Conservation (phyloP, 2,329 filamentous ascomycete species). For the Penicillium sp. region DNA sequence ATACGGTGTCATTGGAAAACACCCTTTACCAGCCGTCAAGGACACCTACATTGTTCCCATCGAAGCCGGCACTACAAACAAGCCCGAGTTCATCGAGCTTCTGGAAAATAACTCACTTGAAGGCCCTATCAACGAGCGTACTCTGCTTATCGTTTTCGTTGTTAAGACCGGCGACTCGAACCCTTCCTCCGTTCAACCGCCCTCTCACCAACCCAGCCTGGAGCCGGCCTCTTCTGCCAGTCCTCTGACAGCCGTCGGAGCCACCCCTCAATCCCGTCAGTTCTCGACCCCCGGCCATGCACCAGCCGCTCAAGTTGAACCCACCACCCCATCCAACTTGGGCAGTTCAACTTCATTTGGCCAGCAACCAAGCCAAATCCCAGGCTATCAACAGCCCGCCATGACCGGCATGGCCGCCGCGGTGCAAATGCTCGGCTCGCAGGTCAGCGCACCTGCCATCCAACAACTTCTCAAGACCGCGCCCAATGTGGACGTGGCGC, state of each 20-base stretch:
- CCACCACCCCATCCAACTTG: slow-evolving; percentile 23
- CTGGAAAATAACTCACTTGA: slow-evolving; percentile 81
- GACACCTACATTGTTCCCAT: slow-evolving; percentile 91
- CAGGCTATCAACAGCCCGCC: slow-evolving; percentile 25
- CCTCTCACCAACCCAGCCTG: slow-evolving; percentile 38
- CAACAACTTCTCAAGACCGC: slow-evolving; percentile 66
- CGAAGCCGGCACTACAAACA: slow-evolving; percentile 59
- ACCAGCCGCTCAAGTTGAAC: slow-evolving; percentile 18
- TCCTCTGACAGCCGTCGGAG: slow-evolving; percentile 28
- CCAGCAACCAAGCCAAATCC: slow-evolving; percentile 17
- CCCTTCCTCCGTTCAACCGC: slow-evolving; percentile 38
- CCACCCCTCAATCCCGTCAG: slow-evolving; percentile 28
- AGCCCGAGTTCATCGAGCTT: slow-evolving; percentile 83
- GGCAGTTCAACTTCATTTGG: slow-evolving; percentile 16
- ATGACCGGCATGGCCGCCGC: slow-evolving; percentile 54
- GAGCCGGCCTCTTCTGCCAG: slow-evolving; percentile 33
- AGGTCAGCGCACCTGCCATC: slow-evolving; percentile 61
- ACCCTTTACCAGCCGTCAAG: slow-evolving; percentile 68
- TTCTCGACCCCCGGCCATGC: slow-evolving; percentile 23
- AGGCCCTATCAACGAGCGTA: slow-evolving; percentile 63
- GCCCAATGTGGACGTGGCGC: slow-evolving; percentile 62
- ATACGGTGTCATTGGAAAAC: slow-evolving; percentile 82
- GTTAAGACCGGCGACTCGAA: slow-evolving; percentile 58
- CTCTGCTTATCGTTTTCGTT: slow-evolving; percentile 80
- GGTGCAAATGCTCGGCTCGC: slow-evolving; percentile 58